phyloP scores from a whole-genome alignment of 371 early-diverging fungal species.

The Chytridium lagenaria region DNA sequence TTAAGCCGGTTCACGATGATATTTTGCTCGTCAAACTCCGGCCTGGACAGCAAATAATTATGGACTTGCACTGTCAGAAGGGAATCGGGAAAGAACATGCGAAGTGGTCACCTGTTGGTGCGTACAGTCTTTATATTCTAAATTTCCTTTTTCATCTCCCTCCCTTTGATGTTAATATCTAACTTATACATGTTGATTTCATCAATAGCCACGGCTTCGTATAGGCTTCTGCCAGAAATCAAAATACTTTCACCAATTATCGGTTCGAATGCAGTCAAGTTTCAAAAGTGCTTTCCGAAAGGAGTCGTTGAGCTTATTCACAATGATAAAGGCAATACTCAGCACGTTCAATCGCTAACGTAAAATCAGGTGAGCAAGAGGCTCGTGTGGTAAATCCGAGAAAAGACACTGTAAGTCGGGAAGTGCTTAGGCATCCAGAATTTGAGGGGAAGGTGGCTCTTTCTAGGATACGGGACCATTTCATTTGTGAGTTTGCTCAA shows the following conservation, averaged over 20 bases:
- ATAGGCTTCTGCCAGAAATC: conserved; percentile 95
- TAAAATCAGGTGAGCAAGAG: conserved; percentile 57
- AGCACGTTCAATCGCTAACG: background rate
- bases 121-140: background rate
- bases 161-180: too few species aligned
- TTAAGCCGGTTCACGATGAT: conserved; percentile 82
- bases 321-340: conserved; percentile 60
- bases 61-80: conserved; percentile 91
- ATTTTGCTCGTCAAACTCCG: conserved; percentile 95
- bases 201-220: conserved; percentile 84
- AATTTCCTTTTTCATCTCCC: too few species aligned
- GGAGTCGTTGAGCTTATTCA: conserved; percentile 88
- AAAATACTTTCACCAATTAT: conserved; percentile 83
- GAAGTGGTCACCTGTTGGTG: conserved; percentile 97
- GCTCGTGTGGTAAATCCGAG: conserved; percentile 93
- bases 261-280: conserved; percentile 86
- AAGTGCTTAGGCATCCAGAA: conserved; percentile 92
- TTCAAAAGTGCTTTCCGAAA: conserved; percentile 87
- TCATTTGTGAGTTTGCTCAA: conserved; percentile 83
- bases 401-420: conserved; percentile 95
- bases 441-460: conserved; percentile 92
- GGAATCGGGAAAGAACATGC: conserved; percentile 97
- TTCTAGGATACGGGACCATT: conserved; percentile 92
- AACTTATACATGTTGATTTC: too few species aligned
- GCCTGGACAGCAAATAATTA: conserved; percentile 88